Conservation (phyloP, 2,329 filamentous ascomycete species). For the Penicillium aurantiogriseum region DNA sequence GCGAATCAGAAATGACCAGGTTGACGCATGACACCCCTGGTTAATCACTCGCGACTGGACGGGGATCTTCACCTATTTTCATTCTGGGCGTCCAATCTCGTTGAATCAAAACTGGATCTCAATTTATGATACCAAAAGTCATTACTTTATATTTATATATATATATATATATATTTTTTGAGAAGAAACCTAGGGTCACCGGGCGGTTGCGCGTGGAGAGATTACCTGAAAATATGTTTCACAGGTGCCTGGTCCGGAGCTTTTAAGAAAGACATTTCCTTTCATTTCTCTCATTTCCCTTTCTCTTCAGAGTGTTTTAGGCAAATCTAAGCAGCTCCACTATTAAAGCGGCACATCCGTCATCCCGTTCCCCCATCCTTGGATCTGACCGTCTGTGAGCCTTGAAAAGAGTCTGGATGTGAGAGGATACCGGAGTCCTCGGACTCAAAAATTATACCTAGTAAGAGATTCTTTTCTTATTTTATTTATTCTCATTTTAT, state of each 20-base stretch:
- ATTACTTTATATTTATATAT: neutral
- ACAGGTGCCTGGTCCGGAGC: conserved; percentile 19
- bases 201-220: conserved; percentile 21
- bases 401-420: no score
- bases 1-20: conserved; percentile 21
- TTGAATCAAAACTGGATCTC: neutral
- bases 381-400: neutral
- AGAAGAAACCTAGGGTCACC: conserved; percentile 19
- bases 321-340: neutral
- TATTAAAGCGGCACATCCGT: conserved; percentile 10
- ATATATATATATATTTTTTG: neutral
- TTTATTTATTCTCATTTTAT: neutral
- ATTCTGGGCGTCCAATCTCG: neutral
- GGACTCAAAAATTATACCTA: neutral
- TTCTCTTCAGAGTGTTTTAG: neutral
- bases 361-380: neutral
- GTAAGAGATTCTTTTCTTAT: neutral
- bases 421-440: neutral
- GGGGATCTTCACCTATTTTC: conserved; percentile 14
- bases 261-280: neutral
- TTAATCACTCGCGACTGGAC: conserved; percentile 18
- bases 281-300: no score
- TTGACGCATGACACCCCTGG: conserved; percentile 21
- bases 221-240: conserved; percentile 15
- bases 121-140: conserved; percentile 1